Evolutionary conservation across 768 basidiomycete genomes (phyloP).

Genomic region (Antrodiella citrinella): DNA sequence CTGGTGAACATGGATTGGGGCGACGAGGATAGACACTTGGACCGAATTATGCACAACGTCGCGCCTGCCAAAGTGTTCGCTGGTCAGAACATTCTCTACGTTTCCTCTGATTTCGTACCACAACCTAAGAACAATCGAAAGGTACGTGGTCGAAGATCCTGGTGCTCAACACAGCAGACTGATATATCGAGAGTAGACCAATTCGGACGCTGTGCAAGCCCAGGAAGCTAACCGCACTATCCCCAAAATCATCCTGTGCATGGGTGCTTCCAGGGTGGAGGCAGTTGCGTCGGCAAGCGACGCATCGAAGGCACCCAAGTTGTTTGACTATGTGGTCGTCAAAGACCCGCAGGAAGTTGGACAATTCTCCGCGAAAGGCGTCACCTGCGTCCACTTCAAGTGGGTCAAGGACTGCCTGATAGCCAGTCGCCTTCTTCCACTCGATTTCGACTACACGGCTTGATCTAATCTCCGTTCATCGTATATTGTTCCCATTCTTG

Average conservation of each 20-base stretch:
- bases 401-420: slow-evolving; percentile 80
- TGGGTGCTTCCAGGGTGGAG: slow-evolving; percentile 72
- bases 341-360: slow-evolving; percentile 35
- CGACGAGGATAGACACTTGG: slow-evolving; percentile 41
- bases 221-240: slow-evolving; percentile 32
- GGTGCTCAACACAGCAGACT: slow-evolving; percentile 9
- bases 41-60: slow-evolving; percentile 48
- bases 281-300: slow-evolving; percentile 42
- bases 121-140: slow-evolving; percentile 31
- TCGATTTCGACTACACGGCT: not conserved
- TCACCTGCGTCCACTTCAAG: slow-evolving; percentile 41
- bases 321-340: slow-evolving; percentile 58
- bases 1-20: slow-evolving; percentile 43
- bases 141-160: slow-evolving; percentile 15
- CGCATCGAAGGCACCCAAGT: slow-evolving; percentile 27
- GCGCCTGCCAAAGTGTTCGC: slow-evolving; percentile 52
- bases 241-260: slow-evolving; percentile 62
- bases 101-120: slow-evolving; percentile 51
- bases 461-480: not conserved
- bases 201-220: slow-evolving; percentile 20
- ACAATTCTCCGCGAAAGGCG: slow-evolving; percentile 19
- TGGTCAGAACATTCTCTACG: slow-evolving; percentile 47
- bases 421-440: slow-evolving; percentile 42
- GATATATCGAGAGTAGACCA: slow-evolving; percentile 9
- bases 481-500: not conserved